Evolutionary conservation across 2,329 filamentous ascomycete species (phyloP).

Genomic region (Aspergillus thermomutatus): DNA sequence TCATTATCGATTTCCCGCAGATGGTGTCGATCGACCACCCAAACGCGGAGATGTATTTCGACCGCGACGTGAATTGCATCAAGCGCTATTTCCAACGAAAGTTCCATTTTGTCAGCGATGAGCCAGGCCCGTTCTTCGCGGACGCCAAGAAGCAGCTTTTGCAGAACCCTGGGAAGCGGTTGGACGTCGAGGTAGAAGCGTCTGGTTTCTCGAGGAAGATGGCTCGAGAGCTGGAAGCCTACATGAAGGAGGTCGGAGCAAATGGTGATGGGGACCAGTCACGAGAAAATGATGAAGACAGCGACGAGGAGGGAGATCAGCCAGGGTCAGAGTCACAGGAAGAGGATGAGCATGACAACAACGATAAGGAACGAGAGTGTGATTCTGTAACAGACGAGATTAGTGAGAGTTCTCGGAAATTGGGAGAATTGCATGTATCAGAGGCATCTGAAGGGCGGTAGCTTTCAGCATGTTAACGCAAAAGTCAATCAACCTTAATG

Average conservation of each 20-base stretch:
- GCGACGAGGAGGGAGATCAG: slow-evolving; percentile 28
- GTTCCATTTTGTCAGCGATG: slow-evolving; percentile 81
- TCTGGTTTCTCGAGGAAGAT: slow-evolving; percentile 97
- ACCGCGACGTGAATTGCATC: slow-evolving; percentile 91
- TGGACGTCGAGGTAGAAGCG: slow-evolving; percentile 87
- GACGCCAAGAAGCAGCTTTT: slow-evolving; percentile 71
- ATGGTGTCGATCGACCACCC: slow-evolving; percentile 93
- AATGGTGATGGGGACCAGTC: slow-evolving; percentile 49
- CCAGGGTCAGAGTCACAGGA: slow-evolving; percentile 29
- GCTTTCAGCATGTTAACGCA: neutral
- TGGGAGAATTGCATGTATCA: slow-evolving; percentile 33
- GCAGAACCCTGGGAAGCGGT: slow-evolving; percentile 61
- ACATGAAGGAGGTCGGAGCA: slow-evolving; percentile 71
- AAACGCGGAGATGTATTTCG: slow-evolving; percentile 97
- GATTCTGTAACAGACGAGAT: slow-evolving; percentile 10
- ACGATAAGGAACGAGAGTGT: neutral
- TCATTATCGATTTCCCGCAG: slow-evolving; percentile 96
- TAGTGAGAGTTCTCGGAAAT: slow-evolving; percentile 26
- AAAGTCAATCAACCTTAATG: slow-evolving; percentile 27
- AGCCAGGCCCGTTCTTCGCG: slow-evolving; percentile 78
- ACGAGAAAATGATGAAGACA: slow-evolving; percentile 39
- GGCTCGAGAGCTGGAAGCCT: slow-evolving; percentile 86
- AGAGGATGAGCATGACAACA: slow-evolving; percentile 28
- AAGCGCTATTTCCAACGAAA: slow-evolving; percentile 89
- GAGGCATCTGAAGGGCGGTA: slow-evolving; percentile 15